A percentile compares a stretch with the other conserved stretches of the same genome.
phyloP scores from a whole-genome alignment of 2,329 filamentous ascomycete species.

The Ceratocystis destructans region DNA sequence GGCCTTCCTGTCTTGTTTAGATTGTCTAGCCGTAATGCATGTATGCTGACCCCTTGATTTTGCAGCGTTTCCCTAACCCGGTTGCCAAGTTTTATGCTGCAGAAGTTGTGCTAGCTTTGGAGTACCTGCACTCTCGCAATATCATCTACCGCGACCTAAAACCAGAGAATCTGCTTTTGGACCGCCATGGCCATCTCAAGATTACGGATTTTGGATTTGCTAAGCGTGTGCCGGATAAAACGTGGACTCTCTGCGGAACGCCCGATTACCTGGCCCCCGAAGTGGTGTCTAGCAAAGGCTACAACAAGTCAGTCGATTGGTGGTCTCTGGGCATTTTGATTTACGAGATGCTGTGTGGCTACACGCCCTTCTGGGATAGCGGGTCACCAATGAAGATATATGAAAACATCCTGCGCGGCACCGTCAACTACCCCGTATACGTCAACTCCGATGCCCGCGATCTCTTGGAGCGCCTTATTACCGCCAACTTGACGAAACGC shows the following conservation, averaged over 20 bases:
- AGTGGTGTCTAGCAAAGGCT: slow-evolving; percentile 97
- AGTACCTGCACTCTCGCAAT: slow-evolving; percentile 86
- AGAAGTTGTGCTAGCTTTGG: slow-evolving; percentile 86
- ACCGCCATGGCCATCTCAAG: slow-evolving; percentile 87
- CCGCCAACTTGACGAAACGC: slow-evolving; percentile 84
- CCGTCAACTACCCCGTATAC: slow-evolving; percentile 93
- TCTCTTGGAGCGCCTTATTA: slow-evolving; percentile 83
- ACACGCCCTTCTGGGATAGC: slow-evolving; percentile 97
- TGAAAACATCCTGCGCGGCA: slow-evolving; percentile 93
- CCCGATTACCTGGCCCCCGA: slow-evolving; percentile 95
- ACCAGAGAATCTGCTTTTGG: slow-evolving; percentile 81
- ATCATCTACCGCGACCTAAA: slow-evolving; percentile 98
- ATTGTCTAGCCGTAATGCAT: not conserved
- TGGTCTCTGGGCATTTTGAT: slow-evolving; percentile 98
- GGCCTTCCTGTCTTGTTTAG: not conserved
- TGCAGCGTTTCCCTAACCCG: slow-evolving; percentile 92
- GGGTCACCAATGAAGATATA: slow-evolving; percentile 98
- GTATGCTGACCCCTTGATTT: not conserved
- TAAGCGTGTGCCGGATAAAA: slow-evolving; percentile 96
- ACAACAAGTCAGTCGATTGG: slow-evolving; percentile 99
- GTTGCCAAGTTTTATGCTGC: slow-evolving; percentile 99
- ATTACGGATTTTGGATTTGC: slow-evolving; percentile 98
- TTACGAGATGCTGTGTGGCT: slow-evolving; percentile 98
- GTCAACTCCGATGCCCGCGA: slow-evolving; percentile 91
- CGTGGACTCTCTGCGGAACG: slow-evolving; percentile 95